A percentile compares a stretch with the other conserved stretches of the same genome.
Conservation (phyloP, 225 moss, liverwort and hornwort species). For the Marchantia polymorpha region DNA sequence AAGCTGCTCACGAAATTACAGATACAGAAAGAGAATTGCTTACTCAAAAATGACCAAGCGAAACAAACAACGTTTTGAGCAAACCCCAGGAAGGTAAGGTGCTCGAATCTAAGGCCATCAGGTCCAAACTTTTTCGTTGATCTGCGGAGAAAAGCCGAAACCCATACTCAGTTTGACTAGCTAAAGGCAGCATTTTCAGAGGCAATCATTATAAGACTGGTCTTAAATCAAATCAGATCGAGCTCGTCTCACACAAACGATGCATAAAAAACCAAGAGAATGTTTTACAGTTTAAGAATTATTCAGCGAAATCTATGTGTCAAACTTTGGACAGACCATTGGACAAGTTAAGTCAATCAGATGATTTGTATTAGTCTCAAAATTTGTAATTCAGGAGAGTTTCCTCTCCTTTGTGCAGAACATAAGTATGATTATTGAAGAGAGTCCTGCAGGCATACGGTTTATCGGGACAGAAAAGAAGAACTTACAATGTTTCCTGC, state of each 20-base stretch:
- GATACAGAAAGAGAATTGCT: conserved; percentile 20
- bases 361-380: background rate
- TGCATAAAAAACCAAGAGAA: background rate
- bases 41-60: conserved; percentile 88
- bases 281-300: background rate
- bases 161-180: background rate
- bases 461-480: background rate
- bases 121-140: conserved; percentile 80
- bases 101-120: conserved; percentile 70
- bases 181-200: background rate
- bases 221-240: background rate
- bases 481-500: conserved; percentile 79
- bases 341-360: background rate
- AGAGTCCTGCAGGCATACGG: background rate
- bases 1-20: background rate
- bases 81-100: conserved; percentile 84
- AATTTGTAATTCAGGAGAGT: background rate
- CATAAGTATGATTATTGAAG: background rate
- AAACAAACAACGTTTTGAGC: conserved; percentile 89
- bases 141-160: conserved; percentile 36
- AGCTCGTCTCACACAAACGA: background rate
- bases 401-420: background rate
- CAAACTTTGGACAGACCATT: background rate
- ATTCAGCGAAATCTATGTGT: background rate
- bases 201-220: background rate